Evolutionary conservation across 1,284 basidiomycete species (phyloP).

Genomic region (Sporisorium iseilematis-ciliati): DNA sequence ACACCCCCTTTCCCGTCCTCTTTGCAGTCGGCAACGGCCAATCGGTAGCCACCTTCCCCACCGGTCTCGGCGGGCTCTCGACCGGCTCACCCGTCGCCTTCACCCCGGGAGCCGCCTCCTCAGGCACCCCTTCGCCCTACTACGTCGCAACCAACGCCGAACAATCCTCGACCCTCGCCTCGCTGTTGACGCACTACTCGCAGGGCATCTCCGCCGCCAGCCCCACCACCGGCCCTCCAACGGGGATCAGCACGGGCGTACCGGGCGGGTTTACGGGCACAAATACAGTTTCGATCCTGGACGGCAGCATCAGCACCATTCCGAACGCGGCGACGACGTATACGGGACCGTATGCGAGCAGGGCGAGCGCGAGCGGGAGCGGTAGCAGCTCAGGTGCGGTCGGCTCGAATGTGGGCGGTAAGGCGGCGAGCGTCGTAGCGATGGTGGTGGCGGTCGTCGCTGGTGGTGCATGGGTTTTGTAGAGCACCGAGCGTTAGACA

Average conservation of each 20-base stretch:
- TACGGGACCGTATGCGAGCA: conserved; percentile 16
- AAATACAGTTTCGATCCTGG: conserved; percentile 24
- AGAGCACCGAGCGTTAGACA: background rate
- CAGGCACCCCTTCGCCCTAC: conserved; percentile 17
- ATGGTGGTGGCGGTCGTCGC: conserved; percentile 12
- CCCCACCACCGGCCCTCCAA: conserved; percentile 39
- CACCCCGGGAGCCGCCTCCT: conserved; percentile 31
- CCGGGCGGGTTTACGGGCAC: conserved; percentile 40
- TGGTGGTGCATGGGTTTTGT: conserved; percentile 26
- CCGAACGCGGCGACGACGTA: conserved; percentile 51
- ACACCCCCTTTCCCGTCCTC: too few species aligned
- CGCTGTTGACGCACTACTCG: conserved; percentile 41
- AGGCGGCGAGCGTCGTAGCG: background rate
- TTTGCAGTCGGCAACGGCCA: conserved; percentile 39
- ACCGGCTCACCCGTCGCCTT: conserved; percentile 24
- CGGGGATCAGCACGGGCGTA: conserved; percentile 35
- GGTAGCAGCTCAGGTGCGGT: background rate
- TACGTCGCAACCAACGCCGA: conserved; percentile 42
- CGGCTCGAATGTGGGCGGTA: background rate
- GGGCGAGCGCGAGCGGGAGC: background rate
- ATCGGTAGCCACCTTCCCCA: conserved; percentile 27
- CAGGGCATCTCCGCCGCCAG: conserved; percentile 39
- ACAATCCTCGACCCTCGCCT: conserved; percentile 28
- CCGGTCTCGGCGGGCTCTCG: conserved; percentile 30
- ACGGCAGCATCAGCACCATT: conserved; percentile 40